These are phyloP conservation scores for Colletotrichum godetiae DNA, from an alignment of 2,329 filamentous ascomycete genomes.

Conservation along the genomic window DNA sequence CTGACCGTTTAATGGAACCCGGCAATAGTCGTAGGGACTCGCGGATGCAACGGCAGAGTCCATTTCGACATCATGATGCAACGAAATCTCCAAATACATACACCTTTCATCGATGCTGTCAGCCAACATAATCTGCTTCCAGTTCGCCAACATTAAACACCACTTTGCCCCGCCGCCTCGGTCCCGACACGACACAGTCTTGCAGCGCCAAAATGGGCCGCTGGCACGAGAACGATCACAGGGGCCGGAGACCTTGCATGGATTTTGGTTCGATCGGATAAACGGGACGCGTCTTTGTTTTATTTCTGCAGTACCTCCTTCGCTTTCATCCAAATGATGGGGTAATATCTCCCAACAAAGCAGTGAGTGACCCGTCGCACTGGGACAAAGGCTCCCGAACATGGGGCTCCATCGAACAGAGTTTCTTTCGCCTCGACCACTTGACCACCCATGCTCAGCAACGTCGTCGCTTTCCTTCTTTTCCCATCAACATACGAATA, in stretches of 20 bases:
- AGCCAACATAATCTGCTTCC: not conserved
- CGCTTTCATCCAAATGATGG: not conserved
- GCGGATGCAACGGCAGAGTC: not conserved
- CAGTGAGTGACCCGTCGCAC: not conserved
- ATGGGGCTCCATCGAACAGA: slow-evolving; percentile 14
- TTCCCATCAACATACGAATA: not conserved
- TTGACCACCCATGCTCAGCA: not conserved
- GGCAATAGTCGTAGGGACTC: no score
- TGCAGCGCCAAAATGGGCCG: not conserved
- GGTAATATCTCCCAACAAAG: not conserved
- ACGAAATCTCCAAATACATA: not conserved
- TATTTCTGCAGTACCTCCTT: not conserved
- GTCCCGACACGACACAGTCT: not conserved
- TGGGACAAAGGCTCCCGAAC: not conserved
- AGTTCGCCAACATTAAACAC: not conserved
- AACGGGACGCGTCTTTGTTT: not conserved
- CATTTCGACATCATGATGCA: not conserved
- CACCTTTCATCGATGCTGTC: not conserved
- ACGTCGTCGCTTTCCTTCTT: not conserved
- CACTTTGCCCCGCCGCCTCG: not conserved
- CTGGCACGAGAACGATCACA: not conserved
- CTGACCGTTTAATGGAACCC: not conserved
- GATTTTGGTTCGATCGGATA: slow-evolving; percentile 9
- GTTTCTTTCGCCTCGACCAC: slow-evolving; percentile 10
- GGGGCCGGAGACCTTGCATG: slow-evolving; percentile 5